Base-by-base conservation (phyloP, 345 rosid genomes). In the Schrenkiella parvula region DNA sequence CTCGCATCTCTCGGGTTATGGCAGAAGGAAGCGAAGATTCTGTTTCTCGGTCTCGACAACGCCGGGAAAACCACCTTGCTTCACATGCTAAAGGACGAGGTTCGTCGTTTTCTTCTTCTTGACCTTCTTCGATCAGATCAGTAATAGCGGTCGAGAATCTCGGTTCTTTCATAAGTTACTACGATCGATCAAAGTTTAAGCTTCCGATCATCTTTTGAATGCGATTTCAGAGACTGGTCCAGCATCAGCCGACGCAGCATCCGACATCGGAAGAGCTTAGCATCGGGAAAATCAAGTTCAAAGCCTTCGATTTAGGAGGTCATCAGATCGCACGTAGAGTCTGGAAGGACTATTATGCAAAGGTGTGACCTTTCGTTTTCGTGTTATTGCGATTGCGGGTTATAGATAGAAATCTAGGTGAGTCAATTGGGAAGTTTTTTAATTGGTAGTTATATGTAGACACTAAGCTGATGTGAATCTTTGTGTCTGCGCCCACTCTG, bases 321-420 rank as follows among this genome's bases (percentile, higher is more conserved):
- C 96, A 89, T 78, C 93, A 89, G 85, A 87, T 89, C 66, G 96
- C 93, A 48, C 89, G 96, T 13, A 68, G 93, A 72, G 93, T 88
- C 46, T 88, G 91, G 93, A 89, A 89, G 66, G 91, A 86, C 75
- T 88, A 88, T 74, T 88, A 90, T 77, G 85, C 96, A 2, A 88
- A 88, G 91, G 93, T 88, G 52, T n/a, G 19, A 29, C 19, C 57
- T 8, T 37, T 32, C 4, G 17, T 22, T 4, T 10, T 12, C 11
- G 8, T 47, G 18, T 50, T 38, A 11, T 38, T 38, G 42, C n/a
- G n/a, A 4, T 10, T 14, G 18, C 6, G 3, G 26, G 2, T 21
- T 21, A 25, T 29, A 13, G 15, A 44, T 62, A 0, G 25, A 12
- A 2, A 29, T 63, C 21, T 19, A 64, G 69, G 44, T 65, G 5